Evolutionary conservation across 345 rosid genomes (phyloP).

Genomic region (Brassica cretica): DNA sequence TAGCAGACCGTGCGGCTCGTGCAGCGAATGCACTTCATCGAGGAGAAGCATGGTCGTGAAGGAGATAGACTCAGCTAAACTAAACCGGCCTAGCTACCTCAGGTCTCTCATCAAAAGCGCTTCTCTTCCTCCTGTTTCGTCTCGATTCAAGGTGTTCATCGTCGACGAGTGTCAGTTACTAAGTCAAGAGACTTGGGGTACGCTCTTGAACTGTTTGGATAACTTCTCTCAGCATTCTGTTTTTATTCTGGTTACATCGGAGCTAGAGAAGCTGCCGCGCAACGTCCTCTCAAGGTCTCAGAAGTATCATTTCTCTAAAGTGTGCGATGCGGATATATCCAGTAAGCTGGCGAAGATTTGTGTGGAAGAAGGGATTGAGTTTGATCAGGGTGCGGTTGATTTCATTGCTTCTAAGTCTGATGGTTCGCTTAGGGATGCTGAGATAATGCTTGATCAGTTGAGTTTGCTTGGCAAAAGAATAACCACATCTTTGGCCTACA

Average conservation of each 20-base stretch:
- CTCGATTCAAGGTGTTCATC: conserved; percentile 75
- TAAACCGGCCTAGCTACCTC: conserved; percentile 56
- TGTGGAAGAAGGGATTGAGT: conserved; percentile 65
- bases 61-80: conserved; percentile 74
- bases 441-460: conserved; percentile 93
- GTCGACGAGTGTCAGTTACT: conserved; percentile 89
- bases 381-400: conserved; percentile 74
- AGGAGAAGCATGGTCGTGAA: conserved; percentile 52
- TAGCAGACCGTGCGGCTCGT: conserved; percentile 80
- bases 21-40: conserved; percentile 70
- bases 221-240: conserved; percentile 66
- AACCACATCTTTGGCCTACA: conserved; percentile 70
- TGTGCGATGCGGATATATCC: conserved; percentile 65
- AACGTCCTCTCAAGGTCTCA: conserved; percentile 76
- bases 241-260: conserved; percentile 76
- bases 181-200: conserved; percentile 75
- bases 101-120: conserved; percentile 74
- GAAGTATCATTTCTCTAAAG: conserved; percentile 74
- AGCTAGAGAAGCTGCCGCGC: conserved; percentile 78
- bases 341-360: conserved; percentile 69
- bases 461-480: conserved; percentile 87
- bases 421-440: conserved; percentile 96
- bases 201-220: conserved; percentile 64
- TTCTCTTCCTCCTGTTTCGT: conserved; percentile 60
- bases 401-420: conserved; percentile 87